A percentile compares a stretch with the other conserved stretches of the same genome.
These are phyloP conservation scores for Primulina tabacum DNA, from an alignment of 257 asterid genomes.

Conservation along the genomic window DNA sequence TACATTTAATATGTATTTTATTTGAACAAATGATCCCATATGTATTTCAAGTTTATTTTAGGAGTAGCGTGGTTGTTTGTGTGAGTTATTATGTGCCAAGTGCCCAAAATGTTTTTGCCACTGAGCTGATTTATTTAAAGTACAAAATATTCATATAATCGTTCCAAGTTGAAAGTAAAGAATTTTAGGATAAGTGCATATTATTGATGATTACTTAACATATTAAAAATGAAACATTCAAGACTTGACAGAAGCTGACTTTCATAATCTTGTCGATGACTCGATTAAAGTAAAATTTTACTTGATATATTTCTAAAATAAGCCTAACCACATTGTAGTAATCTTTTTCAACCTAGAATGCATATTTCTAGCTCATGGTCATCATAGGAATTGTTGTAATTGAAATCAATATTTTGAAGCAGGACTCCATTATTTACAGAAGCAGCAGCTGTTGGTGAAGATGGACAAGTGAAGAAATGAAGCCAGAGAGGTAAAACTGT, in stretches of 20 bases:
- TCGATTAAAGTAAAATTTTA: too few species aligned
- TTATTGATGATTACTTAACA: too few species aligned
- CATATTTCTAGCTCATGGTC: background rate
- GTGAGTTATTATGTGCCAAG: background rate
- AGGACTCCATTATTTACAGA: conserved; percentile 87
- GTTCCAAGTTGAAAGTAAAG: background rate
- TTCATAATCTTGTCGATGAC: too few species aligned
- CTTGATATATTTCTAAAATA: background rate
- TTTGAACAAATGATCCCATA: conserved; percentile 5
- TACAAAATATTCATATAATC: conserved; percentile 17
- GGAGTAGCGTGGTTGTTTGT: too few species aligned
- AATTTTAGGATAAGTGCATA: background rate
- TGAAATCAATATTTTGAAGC: conserved; percentile 32
- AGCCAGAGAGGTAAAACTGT: conserved; percentile 84
- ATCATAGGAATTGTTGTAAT: conserved; percentile 8
- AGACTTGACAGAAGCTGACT: too few species aligned
- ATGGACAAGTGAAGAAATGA: conserved; percentile 62
- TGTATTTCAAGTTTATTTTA: background rate
- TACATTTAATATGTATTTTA: conserved; percentile 1
- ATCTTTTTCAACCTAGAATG: background rate
- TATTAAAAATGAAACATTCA: too few species aligned
- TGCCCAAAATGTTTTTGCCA: background rate
- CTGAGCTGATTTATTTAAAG: conserved; percentile 12
- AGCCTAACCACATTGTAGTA: background rate
- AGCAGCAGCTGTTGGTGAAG: conserved; percentile 53